Evolutionary conservation across 257 asterid species (phyloP).

Genomic region (Solanum pimpinellifolium): DNA sequence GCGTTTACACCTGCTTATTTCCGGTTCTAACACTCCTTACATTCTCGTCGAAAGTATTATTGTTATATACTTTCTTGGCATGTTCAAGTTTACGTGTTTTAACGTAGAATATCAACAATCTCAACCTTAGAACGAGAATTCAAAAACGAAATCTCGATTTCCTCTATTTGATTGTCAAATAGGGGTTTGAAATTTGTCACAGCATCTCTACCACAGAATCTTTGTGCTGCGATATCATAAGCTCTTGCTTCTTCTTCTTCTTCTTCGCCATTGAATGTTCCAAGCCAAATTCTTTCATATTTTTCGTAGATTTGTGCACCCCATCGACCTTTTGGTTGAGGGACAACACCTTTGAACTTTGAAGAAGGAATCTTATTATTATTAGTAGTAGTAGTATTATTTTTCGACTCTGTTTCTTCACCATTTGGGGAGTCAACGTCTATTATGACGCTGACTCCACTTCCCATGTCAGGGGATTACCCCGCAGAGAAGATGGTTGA

Average conservation of each 20-base stretch:
- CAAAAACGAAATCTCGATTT: conserved; percentile 25
- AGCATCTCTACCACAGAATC: conserved; percentile 65
- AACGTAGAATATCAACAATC: conserved; percentile 58
- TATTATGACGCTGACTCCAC: conserved; percentile 45
- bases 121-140: conserved; percentile 40
- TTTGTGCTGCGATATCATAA: conserved; percentile 58
- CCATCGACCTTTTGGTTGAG: conserved; percentile 97
- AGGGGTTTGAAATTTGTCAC: conserved; percentile 46
- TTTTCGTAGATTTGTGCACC: conserved; percentile 93
- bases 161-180: conserved; percentile 11
- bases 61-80: conserved; percentile 13
- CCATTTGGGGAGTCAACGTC: conserved; percentile 35
- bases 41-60: not conserved
- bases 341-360: conserved; percentile 79
- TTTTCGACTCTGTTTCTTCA: conserved; percentile 52
- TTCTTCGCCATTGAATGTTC: conserved; percentile 54
- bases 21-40: not conserved
- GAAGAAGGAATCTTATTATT: conserved; percentile 67
- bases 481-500: conserved; percentile 15
- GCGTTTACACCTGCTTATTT: too few species aligned
- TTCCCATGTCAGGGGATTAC: conserved; percentile 38
- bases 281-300: conserved; percentile 61
- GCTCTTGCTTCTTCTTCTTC: conserved; percentile 51
- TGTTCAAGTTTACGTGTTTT: conserved; percentile 62
- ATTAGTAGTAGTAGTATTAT: not conserved